phyloP scores from a whole-genome alignment of 495 filamentous ascomycete species.

The Aspergillus bertholletiae region DNA sequence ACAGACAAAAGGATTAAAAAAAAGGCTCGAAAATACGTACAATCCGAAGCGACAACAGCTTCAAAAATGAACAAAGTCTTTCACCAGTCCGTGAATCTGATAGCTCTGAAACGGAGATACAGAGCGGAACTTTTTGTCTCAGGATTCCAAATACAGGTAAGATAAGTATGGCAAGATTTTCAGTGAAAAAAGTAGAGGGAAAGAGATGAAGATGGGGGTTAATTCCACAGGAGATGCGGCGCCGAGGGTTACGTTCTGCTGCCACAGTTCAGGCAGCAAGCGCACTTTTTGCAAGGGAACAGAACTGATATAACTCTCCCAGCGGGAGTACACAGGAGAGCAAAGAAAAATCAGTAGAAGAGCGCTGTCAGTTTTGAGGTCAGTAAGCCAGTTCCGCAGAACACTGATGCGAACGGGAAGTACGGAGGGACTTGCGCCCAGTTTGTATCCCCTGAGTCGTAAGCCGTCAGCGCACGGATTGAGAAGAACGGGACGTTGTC shows the following conservation, averaged over 20 bases:
- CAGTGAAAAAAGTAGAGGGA: slow-evolving; percentile 9
- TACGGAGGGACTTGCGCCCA: slow-evolving; percentile 8
- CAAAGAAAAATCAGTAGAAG: slow-evolving; percentile 3
- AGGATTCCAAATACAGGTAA: slow-evolving; percentile 39
- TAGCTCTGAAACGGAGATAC: slow-evolving; percentile 12
- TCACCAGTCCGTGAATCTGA: slow-evolving; percentile 16
- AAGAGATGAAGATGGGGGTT: slow-evolving; percentile 8
- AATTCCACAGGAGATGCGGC: slow-evolving; percentile 21
- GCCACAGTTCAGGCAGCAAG: slow-evolving; percentile 15
- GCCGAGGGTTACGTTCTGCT: slow-evolving; percentile 9
- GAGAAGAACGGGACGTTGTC: neutral
- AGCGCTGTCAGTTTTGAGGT: neutral
- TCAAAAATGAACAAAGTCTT: slow-evolving; percentile 24
- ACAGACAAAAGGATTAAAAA: slow-evolving; percentile 16
- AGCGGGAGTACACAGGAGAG: slow-evolving; percentile 11
- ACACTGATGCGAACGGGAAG: slow-evolving; percentile 15
- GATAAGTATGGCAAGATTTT: slow-evolving; percentile 13
- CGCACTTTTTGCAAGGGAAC: slow-evolving; percentile 14
- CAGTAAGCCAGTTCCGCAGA: neutral
- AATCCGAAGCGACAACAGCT: slow-evolving; percentile 35
- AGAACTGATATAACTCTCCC: slow-evolving; percentile 16
- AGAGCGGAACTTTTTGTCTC: slow-evolving; percentile 14
- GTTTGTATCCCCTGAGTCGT: slow-evolving; percentile 16
- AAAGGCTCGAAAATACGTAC: slow-evolving; percentile 43
- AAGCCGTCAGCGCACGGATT: slow-evolving; percentile 10